Evolutionary conservation across 345 rosid species (phyloP).

Genomic region (Alliaria petiolata): DNA sequence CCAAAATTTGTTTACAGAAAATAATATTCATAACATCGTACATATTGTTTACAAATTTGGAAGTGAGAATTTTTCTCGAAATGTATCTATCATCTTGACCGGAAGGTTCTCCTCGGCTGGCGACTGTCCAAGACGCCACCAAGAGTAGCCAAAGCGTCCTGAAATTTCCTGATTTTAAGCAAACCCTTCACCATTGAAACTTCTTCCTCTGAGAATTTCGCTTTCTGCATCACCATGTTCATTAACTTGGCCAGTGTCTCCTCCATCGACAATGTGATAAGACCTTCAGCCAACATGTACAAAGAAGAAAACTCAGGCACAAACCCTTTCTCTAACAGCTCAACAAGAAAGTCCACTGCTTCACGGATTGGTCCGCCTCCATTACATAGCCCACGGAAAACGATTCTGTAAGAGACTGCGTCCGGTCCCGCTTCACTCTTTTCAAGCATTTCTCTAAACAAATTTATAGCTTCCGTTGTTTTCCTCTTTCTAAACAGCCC

Average conservation of each 20-base stretch:
- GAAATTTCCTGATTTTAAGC: constrained; percentile 62
- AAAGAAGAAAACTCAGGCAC: constrained; percentile 72
- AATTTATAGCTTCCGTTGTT: constrained; percentile 62
- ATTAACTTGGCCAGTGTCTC: constrained; percentile 59
- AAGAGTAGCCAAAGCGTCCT: constrained; percentile 67
- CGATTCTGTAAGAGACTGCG: constrained; percentile 53
- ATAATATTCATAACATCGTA: not conserved
- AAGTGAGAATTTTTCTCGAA: not conserved
- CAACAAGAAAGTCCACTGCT: constrained; percentile 74
- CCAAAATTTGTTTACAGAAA: not conserved
- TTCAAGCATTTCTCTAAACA: constrained; percentile 80
- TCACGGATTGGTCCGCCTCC: constrained; percentile 80
- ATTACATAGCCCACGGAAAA: constrained; percentile 70
- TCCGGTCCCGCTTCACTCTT: constrained; percentile 53
- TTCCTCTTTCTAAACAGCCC: constrained; percentile 62
- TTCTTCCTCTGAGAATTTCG: constrained; percentile 52
- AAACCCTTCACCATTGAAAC: constrained; percentile 66
- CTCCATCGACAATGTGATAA: constrained; percentile 61
- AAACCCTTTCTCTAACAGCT: constrained; percentile 68
- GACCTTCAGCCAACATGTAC: constrained; percentile 86
- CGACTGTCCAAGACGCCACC: constrained; percentile 49
- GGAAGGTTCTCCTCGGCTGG: constrained; percentile 37
- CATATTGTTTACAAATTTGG: not conserved
- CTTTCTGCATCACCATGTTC: constrained; percentile 64
- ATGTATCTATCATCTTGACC: constrained; percentile 35